Evolutionary conservation across 352 stramenopile genomes (phyloP).

Genomic region (Phytophthora litchii): DNA sequence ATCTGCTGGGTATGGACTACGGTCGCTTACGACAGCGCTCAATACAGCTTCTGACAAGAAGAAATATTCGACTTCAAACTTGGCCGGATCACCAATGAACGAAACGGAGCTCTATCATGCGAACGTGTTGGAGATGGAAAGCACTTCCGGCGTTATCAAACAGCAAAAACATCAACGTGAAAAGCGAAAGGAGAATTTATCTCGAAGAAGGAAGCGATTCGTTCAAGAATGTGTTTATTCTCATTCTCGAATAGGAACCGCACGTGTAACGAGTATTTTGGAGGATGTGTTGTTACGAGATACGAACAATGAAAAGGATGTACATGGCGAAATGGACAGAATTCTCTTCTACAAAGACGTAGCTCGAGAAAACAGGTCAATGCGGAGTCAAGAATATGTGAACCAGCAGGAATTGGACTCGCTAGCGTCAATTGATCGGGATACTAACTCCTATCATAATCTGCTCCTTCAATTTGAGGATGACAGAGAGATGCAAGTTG

Average conservation of each 20-base stretch:
- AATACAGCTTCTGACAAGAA: slow-evolving; percentile 31
- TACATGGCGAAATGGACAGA: slow-evolving; percentile 45
- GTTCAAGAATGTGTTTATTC: slow-evolving; percentile 55
- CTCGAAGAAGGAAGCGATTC: slow-evolving; percentile 63
- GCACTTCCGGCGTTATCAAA: slow-evolving; percentile 38
- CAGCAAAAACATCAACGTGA: slow-evolving; percentile 57
- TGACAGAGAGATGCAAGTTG: slow-evolving; percentile 49
- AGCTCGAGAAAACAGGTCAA: slow-evolving; percentile 58
- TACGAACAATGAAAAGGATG: slow-evolving; percentile 54
- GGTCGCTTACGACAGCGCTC: slow-evolving; percentile 62
- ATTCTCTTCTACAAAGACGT: slow-evolving; percentile 77
- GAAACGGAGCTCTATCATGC: slow-evolving; percentile 34
- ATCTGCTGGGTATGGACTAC: slow-evolving; percentile 69
- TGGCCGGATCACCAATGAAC: slow-evolving; percentile 30
- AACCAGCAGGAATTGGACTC: slow-evolving; percentile 55
- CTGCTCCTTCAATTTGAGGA: slow-evolving; percentile 71
- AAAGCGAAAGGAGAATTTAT: slow-evolving; percentile 57
- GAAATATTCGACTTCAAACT: slow-evolving; percentile 30
- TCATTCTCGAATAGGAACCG: slow-evolving; percentile 33
- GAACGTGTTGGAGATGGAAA: slow-evolving; percentile 35
- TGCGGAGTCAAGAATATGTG: slow-evolving; percentile 54
- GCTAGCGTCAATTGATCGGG: slow-evolving; percentile 52
- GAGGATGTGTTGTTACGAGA: slow-evolving; percentile 49
- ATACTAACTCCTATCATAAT: slow-evolving; percentile 55
- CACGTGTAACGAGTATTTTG: slow-evolving; percentile 41